A percentile compares a stretch with the other conserved stretches of the same genome.
phyloP scores from a whole-genome alignment of 2,329 filamentous ascomycete genomes.

The Nigrospora oryzae region DNA sequence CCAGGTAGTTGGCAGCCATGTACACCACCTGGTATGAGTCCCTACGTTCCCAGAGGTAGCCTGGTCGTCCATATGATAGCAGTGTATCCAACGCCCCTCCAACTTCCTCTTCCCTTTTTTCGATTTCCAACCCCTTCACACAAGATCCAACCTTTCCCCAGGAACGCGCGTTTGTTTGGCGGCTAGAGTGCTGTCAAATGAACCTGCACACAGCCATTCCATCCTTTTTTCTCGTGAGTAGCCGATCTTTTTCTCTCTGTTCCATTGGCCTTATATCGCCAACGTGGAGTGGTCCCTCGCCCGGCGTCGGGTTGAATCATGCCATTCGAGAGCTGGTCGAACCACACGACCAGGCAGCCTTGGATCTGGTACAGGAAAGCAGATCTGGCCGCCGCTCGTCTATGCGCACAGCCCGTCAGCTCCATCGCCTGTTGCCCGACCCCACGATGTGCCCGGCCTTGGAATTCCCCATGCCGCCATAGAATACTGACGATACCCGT shows the following conservation, averaged over 20 bases:
- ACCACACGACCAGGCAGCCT: not conserved
- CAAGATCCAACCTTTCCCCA: not conserved
- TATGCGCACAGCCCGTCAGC: no score
- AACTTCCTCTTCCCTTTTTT: constrained; percentile 7
- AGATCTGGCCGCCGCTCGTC: no score
- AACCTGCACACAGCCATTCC: constrained; percentile 74
- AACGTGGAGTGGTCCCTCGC: not conserved
- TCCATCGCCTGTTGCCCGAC: no score
- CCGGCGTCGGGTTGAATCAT: not conserved
- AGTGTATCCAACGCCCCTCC: not conserved
- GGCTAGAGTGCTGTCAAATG: constrained; percentile 86
- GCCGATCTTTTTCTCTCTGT: constrained; percentile 1
- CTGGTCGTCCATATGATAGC: no score
- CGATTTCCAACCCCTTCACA: constrained; percentile 15
- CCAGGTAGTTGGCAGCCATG: no score
- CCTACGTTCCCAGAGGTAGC: no score
- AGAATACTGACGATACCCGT: constrained; percentile 9
- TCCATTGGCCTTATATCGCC: not conserved
- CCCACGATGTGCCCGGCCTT: not conserved
- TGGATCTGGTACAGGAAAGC: no score
- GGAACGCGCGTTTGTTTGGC: constrained; percentile 81
- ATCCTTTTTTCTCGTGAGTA: constrained; percentile 56
- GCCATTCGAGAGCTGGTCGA: not conserved
- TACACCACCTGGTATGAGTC: no score
- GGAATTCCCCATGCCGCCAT: not conserved